Conservation (phyloP, 2,329 filamentous ascomycete genomes). For the Ophiostoma perfectum region DNA sequence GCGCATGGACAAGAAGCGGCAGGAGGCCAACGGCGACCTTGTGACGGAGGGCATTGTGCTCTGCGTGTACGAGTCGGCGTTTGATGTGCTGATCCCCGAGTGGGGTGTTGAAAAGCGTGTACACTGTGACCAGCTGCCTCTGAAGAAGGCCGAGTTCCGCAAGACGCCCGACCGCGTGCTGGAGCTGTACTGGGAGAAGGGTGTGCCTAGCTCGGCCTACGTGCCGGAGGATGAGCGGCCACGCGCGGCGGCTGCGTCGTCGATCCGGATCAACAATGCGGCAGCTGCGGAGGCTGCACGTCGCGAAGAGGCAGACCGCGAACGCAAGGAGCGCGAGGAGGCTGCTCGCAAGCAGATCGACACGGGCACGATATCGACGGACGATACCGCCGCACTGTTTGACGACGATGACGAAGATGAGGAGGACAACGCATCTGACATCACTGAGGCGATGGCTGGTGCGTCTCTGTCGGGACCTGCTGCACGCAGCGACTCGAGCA, state of each 20-base stretch:
- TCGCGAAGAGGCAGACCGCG: slow-evolving; percentile 74
- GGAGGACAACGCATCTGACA: slow-evolving; percentile 78
- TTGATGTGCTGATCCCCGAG: slow-evolving; percentile 95
- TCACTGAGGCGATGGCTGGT: slow-evolving; percentile 86
- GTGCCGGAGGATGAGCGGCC: slow-evolving; percentile 95
- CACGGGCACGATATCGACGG: slow-evolving; percentile 86
- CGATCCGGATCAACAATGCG: slow-evolving; percentile 68
- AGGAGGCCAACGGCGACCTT: slow-evolving; percentile 81
- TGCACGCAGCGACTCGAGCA: slow-evolving; percentile 90
- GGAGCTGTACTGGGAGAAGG: slow-evolving; percentile 99
- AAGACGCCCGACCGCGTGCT: slow-evolving; percentile 83
- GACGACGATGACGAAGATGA: slow-evolving; percentile 93
- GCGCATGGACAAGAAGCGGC: slow-evolving; percentile 85
- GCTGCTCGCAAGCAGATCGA: slow-evolving; percentile 89
- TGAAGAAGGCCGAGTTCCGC: slow-evolving; percentile 99
- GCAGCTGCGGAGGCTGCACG: slow-evolving; percentile 66
- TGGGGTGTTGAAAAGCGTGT: slow-evolving; percentile 99
- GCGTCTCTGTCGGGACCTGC: slow-evolving; percentile 84
- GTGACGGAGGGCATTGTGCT: slow-evolving; percentile 94
- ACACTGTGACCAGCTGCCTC: slow-evolving; percentile 92
- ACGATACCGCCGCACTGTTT: slow-evolving; percentile 92
- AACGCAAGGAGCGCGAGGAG: slow-evolving; percentile 82
- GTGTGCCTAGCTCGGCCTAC: slow-evolving; percentile 90
- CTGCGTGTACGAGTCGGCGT: slow-evolving; percentile 96
- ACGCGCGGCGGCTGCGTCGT: slow-evolving; percentile 60